Conservation (phyloP, 805 yeast species). For the Candida ovalis region DNA sequence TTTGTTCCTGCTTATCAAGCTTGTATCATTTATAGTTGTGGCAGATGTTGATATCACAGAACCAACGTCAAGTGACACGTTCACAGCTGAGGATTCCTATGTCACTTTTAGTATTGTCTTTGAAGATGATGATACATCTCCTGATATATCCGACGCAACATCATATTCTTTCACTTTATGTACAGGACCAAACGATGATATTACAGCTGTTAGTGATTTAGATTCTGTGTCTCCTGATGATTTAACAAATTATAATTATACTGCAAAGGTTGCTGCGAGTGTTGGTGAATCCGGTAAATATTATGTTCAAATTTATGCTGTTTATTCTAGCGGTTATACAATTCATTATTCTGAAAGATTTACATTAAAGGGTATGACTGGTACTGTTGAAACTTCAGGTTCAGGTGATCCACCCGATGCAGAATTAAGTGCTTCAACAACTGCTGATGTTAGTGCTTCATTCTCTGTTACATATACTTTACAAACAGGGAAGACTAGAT, state of each 20-base stretch:
- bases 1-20: constrained; percentile 1
- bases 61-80: constrained; percentile 40
- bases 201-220: constrained; percentile 37
- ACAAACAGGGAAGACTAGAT: constrained; percentile 77
- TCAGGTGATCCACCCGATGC: constrained; percentile 42
- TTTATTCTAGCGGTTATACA: constrained; percentile 39
- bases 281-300: constrained; percentile 62
- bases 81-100: constrained; percentile 35
- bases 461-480: constrained; percentile 66
- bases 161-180: constrained; percentile 55
- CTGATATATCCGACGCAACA: constrained; percentile 41
- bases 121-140: constrained; percentile 50
- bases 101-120: constrained; percentile 46
- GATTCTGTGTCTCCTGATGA: constrained; percentile 29
- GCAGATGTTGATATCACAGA: constrained; percentile 47
- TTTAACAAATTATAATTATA: constrained; percentile 34
- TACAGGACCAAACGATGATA: constrained; percentile 57
- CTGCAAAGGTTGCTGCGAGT: constrained; percentile 40
- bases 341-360: constrained; percentile 70
- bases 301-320: constrained; percentile 65
- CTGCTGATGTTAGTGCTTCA: constrained; percentile 44
- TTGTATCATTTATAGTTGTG: constrained; percentile 5
- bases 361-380: constrained; percentile 66
- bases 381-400: constrained; percentile 50
- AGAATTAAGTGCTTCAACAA: constrained; percentile 35